Evolutionary conservation across 2,329 filamentous ascomycete species (phyloP).

Genomic region (Claviceps sp.): DNA sequence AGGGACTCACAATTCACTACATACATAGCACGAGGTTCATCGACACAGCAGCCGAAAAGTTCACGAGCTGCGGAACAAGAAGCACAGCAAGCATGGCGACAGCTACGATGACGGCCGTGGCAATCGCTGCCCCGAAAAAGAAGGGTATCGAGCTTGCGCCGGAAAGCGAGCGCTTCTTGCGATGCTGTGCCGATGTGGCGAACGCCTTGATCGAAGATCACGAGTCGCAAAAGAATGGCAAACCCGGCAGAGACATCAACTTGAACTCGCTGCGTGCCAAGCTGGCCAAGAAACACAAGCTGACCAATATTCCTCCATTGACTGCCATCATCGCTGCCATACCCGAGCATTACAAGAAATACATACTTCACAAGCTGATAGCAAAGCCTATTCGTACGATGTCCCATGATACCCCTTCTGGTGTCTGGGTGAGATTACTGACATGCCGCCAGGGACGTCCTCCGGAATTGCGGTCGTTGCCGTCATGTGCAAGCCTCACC

Average conservation of each 20-base stretch:
- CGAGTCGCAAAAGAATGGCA: constrained; percentile 64
- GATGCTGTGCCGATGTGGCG: constrained; percentile 91
- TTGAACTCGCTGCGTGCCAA: constrained; percentile 78
- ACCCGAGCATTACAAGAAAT: constrained; percentile 99
- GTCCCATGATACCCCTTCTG: not conserved
- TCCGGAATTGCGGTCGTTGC: constrained; percentile 96
- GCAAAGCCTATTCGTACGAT: constrained; percentile 78
- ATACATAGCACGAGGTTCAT: not conserved
- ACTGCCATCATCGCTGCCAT: constrained; percentile 97
- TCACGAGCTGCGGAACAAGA: not conserved
- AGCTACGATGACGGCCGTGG: constrained; percentile 52
- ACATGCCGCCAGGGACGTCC: constrained; percentile 54
- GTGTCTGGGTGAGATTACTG: not conserved
- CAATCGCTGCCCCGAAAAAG: constrained; percentile 54
- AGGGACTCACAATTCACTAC: not conserved
- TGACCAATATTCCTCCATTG: constrained; percentile 77
- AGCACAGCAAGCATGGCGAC: constrained; percentile 23
- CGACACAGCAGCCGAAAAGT: not conserved
- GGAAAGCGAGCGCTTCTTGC: constrained; percentile 87
- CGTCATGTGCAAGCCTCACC: constrained; percentile 98
- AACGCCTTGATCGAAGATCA: constrained; percentile 90
- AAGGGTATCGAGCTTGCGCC: constrained; percentile 62
- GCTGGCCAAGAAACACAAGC: constrained; percentile 81
- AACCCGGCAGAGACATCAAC: constrained; percentile 75
- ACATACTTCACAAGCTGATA: constrained; percentile 89